These are phyloP conservation scores for Knoxdaviesia capensis DNA, from an alignment of 2,329 filamentous ascomycete species.

Conservation along the genomic window DNA sequence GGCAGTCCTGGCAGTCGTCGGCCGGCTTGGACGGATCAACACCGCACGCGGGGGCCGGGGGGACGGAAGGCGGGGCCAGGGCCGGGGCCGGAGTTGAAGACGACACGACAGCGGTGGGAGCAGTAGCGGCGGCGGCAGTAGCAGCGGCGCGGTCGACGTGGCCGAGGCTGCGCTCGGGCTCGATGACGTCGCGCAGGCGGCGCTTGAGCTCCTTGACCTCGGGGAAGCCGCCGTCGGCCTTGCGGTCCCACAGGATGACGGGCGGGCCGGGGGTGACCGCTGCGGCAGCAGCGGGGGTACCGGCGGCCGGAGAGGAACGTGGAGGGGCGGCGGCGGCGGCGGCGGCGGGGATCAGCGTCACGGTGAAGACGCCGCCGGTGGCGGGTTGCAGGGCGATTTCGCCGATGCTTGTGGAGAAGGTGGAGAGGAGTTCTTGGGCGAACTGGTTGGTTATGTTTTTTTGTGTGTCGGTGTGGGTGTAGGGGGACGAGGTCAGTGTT, in stretches of 20 bases:
- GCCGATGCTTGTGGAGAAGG: slow-evolving; percentile 65
- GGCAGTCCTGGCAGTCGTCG: too few relatives aligned
- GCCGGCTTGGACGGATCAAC: too few relatives aligned
- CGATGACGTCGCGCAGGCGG: slow-evolving; percentile 60
- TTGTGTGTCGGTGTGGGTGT: not conserved
- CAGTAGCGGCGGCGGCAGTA: not conserved
- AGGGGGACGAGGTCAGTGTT: not conserved
- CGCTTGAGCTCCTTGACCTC: slow-evolving; percentile 86
- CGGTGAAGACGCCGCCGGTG: slow-evolving; percentile 66
- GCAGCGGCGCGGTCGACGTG: slow-evolving; percentile 44
- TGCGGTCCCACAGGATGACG: slow-evolving; percentile 68
- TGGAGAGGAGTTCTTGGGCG: slow-evolving; percentile 86
- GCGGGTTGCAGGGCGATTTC: slow-evolving; percentile 75
- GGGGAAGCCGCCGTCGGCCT: slow-evolving; percentile 72
- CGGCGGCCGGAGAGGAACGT: not conserved
- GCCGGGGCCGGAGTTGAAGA: too few relatives aligned
- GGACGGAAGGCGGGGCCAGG: too few relatives aligned
- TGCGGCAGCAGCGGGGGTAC: not conserved
- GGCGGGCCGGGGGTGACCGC: slow-evolving; percentile 4
- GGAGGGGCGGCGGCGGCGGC: not conserved
- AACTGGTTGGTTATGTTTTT: slow-evolving; percentile 31
- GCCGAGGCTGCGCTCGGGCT: slow-evolving; percentile 58
- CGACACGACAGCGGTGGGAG: too few relatives aligned
- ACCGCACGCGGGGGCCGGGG: too few relatives aligned
- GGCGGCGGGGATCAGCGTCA: slow-evolving; percentile 35